Conservation (phyloP, 1,284 basidiomycete genomes). For the Malassezia brasiliensis region DNA sequence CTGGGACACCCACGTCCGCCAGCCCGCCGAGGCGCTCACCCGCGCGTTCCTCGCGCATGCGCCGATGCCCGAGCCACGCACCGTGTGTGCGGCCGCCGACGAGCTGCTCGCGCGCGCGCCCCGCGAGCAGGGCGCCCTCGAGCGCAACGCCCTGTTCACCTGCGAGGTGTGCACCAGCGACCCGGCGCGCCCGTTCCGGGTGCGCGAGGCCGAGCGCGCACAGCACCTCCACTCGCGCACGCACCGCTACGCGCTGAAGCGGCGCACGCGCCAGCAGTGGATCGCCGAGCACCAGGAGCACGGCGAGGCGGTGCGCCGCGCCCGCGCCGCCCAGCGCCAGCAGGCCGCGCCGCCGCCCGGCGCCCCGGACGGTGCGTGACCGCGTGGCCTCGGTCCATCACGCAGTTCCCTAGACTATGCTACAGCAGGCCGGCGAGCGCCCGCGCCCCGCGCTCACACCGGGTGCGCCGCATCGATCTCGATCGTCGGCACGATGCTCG, state of each 20-base stretch:
- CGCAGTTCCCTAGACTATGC: too few relatives aligned
- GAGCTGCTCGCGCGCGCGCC: constrained; percentile 48
- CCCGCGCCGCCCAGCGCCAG: background rate
- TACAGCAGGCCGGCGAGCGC: too few relatives aligned
- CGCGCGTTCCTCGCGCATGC: constrained; percentile 58
- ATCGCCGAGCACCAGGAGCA: constrained; percentile 7
- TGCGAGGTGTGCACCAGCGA: constrained; percentile 66
- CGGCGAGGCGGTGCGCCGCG: constrained; percentile 1
- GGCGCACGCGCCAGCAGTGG: constrained; percentile 10
- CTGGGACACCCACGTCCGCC: constrained; percentile 53
- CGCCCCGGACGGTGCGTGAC: too few relatives aligned
- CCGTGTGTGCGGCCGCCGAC: constrained; percentile 53
- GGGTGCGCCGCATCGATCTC: constrained; percentile 41
- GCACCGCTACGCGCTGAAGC: constrained; percentile 16
- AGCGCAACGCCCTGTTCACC: constrained; percentile 35
- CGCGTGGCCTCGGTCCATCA: too few relatives aligned
- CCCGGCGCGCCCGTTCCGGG: constrained; percentile 60
- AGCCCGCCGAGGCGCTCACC: constrained; percentile 30
- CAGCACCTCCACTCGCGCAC: constrained; percentile 43
- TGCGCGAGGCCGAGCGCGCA: constrained; percentile 63
- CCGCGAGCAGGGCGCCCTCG: constrained; percentile 18
- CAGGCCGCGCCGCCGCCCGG: too few relatives aligned
- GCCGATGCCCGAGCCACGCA: constrained; percentile 61
- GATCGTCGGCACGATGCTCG: constrained; percentile 43
- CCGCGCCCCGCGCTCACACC: background rate